These are phyloP conservation scores for Pyrenophora seminiperda DNA, from an alignment of 2,329 filamentous ascomycete species.

Conservation along the genomic window DNA sequence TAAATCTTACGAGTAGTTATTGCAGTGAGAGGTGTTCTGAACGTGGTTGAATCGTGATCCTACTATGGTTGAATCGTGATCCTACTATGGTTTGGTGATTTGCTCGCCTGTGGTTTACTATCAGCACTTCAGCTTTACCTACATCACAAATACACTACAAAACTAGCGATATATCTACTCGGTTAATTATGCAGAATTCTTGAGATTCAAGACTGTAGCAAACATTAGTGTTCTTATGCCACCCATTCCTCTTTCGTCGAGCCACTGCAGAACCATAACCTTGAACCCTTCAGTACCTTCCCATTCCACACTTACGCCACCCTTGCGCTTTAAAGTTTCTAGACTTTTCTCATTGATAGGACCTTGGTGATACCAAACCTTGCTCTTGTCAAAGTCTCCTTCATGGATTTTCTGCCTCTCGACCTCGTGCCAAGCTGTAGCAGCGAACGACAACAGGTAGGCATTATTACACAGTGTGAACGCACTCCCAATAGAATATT, in stretches of 20 bases:
- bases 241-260: constrained; percentile 66
- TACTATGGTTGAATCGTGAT: no score
- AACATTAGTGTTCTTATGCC: constrained; percentile 76
- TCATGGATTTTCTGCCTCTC: constrained; percentile 53
- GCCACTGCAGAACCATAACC: constrained; percentile 69
- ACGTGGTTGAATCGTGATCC: no score
- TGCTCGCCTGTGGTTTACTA: no score
- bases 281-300: constrained; percentile 78
- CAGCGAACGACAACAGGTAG: constrained; percentile 53
- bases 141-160: not conserved
- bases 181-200: constrained; percentile 33
- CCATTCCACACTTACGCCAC: constrained; percentile 71
- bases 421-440: constrained; percentile 54
- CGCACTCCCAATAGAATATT: constrained; percentile 47
- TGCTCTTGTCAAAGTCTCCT: constrained; percentile 26
- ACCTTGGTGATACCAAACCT: constrained; percentile 42
- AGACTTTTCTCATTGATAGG: constrained; percentile 74
- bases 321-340: constrained; percentile 64
- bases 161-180: not conserved
- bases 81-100: no score
- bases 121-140: no score
- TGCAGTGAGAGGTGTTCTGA: no score
- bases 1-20: no score
- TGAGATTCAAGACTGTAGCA: constrained; percentile 78
- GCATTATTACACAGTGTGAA: constrained; percentile 57